phyloP scores from a whole-genome alignment of 306 rosid species.

The Cucurbita argyrosperma region DNA sequence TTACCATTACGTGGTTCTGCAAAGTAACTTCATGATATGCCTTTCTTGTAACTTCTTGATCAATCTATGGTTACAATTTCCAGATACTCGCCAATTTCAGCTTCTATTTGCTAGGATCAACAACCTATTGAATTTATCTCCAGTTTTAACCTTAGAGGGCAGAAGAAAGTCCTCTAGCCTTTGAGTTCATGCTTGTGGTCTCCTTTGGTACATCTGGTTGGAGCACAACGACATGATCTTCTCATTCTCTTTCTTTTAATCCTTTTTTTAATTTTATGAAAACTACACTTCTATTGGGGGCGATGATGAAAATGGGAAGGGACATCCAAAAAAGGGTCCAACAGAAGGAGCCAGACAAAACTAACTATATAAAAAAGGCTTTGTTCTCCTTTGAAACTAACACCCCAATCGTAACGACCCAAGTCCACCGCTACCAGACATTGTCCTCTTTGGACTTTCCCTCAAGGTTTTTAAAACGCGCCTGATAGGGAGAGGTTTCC shows the following conservation, averaged over 20 bases:
- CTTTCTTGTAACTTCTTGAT: neutral
- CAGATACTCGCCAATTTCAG: neutral
- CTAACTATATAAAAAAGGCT: neutral
- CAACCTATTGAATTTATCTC: neutral
- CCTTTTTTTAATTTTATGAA: neutral
- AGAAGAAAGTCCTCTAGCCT: neutral
- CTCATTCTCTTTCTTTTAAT: no score
- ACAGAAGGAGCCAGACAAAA: neutral
- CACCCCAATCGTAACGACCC: no score
- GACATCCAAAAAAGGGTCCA: neutral
- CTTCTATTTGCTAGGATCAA: neutral
- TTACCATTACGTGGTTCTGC: neutral
- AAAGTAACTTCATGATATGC: neutral
- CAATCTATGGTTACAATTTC: neutral
- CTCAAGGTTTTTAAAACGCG: no score
- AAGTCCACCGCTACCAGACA: no score
- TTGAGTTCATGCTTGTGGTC: neutral
- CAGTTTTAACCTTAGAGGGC: neutral
- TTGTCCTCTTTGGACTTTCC: no score
- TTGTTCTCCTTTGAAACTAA: no score
- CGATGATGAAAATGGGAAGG: neutral
- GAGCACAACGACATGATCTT: neutral
- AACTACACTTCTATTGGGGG: neutral
- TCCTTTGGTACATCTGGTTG: neutral
- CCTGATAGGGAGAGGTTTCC: no score